phyloP scores from a whole-genome alignment of 2,329 filamentous ascomycete species.

The Xylariomycetidae sp. region DNA sequence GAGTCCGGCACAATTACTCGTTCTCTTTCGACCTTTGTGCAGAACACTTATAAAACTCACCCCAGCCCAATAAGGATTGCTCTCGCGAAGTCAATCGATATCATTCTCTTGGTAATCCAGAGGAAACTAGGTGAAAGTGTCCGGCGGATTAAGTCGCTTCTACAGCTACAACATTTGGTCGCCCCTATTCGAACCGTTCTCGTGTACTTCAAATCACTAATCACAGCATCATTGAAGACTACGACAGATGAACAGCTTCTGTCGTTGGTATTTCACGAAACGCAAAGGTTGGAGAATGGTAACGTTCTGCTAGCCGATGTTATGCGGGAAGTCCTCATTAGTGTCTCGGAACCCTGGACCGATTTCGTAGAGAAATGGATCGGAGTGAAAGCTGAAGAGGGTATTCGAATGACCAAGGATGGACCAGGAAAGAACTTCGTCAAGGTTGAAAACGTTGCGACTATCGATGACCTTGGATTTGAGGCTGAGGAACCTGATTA shows the following conservation, averaged over 20 bases:
- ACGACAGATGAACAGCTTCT: conserved; percentile 57
- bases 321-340: conserved; percentile 61
- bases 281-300: conserved; percentile 59
- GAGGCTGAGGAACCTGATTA: conserved; percentile 57
- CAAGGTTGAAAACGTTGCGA: conserved; percentile 49
- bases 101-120: conserved; percentile 45
- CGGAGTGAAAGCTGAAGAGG: conserved; percentile 58
- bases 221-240: conserved; percentile 39
- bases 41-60: conserved; percentile 39
- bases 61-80: conserved; percentile 46
- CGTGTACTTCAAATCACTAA: conserved; percentile 45
- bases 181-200: conserved; percentile 45
- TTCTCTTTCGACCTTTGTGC: conserved; percentile 42
- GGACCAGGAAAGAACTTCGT: conserved; percentile 54
- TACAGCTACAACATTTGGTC: conserved; percentile 49
- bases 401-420: conserved; percentile 47
- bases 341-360: conserved; percentile 62
- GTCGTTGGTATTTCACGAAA: conserved; percentile 56
- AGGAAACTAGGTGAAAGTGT: conserved; percentile 41
- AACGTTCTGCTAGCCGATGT: conserved; percentile 58
- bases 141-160: conserved; percentile 39
- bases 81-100: conserved; percentile 44
- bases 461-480: conserved; percentile 55
- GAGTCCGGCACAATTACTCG: conserved; percentile 44
- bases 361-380: conserved; percentile 70